Conservation (phyloP, 2,329 filamentous ascomycete species). For the Xylaria polymorpha region DNA sequence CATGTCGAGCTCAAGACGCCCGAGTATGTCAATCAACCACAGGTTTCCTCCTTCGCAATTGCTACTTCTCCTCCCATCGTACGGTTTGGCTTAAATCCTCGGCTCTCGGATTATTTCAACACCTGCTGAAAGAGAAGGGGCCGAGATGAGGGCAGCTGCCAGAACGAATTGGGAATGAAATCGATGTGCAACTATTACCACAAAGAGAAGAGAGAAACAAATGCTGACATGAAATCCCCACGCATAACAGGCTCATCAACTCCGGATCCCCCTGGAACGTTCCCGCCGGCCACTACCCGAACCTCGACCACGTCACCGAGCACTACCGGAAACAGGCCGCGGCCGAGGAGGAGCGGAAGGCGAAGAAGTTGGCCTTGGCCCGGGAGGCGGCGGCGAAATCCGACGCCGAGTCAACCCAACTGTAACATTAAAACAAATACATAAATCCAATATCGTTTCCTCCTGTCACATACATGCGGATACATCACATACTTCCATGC, state of each 20-base stretch:
- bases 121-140: background rate
- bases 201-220: background rate
- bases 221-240: slow-evolving; percentile 27
- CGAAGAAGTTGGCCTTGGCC: slow-evolving; percentile 57
- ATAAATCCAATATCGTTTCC: slow-evolving; percentile 16
- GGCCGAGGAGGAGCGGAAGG: slow-evolving; percentile 67
- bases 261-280: slow-evolving; percentile 65
- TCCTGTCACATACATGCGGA: slow-evolving; percentile 24
- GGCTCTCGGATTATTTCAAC: background rate
- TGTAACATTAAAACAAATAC: slow-evolving; percentile 25
- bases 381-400: slow-evolving; percentile 45
- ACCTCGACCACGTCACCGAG: slow-evolving; percentile 67
- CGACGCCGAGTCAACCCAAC: background rate
- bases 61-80: background rate
- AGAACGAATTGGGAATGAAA: background rate
- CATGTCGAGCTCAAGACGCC: slow-evolving; percentile 66
- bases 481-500: background rate
- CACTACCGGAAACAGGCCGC: slow-evolving; percentile 67
- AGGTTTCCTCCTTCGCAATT: background rate
- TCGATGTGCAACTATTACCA: background rate
- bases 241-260: slow-evolving; percentile 58
- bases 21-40: slow-evolving; percentile 61
- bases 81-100: background rate
- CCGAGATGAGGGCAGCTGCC: background rate
- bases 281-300: slow-evolving; percentile 65